A percentile compares a stretch with the other conserved stretches of the same genome.
phyloP scores from a whole-genome alignment of 768 basidiomycete genomes.

The Cystofilobasidium capitatum region DNA sequence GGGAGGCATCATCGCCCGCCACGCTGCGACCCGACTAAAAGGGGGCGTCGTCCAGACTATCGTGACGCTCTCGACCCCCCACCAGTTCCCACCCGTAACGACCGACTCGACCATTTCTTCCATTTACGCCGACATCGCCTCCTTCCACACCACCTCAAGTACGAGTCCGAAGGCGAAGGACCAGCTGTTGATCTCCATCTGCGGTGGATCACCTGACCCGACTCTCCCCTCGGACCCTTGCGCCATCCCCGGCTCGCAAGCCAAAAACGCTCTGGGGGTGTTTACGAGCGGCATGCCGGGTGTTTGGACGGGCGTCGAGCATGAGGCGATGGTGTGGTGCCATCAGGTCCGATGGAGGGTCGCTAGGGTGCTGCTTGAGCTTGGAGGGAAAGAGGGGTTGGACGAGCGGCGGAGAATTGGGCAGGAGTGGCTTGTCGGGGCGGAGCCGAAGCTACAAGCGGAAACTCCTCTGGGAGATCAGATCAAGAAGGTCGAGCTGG shows the following conservation, averaged over 20 bases:
- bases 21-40: slow-evolving; percentile 54
- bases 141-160: too few relatives aligned
- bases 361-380: slow-evolving; percentile 65
- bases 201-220: slow-evolving; percentile 83
- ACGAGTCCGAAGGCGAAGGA: slow-evolving; percentile 5
- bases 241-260: slow-evolving; percentile 44
- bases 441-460: slow-evolving; percentile 34
- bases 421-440: slow-evolving; percentile 56
- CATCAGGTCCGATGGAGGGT: slow-evolving; percentile 89
- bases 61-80: slow-evolving; percentile 95
- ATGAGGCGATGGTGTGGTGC: slow-evolving; percentile 97
- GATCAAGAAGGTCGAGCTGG: slow-evolving; percentile 33
- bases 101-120: slow-evolving; percentile 69
- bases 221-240: slow-evolving; percentile 89
- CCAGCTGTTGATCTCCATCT: slow-evolving; percentile 56
- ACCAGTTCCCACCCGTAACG: slow-evolving; percentile 73
- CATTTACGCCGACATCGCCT: slow-evolving; percentile 49
- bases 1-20: slow-evolving; percentile 85
- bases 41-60: slow-evolving; percentile 52
- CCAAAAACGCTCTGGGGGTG: slow-evolving; percentile 37
- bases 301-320: slow-evolving; percentile 91
- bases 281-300: slow-evolving; percentile 82
- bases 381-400: slow-evolving; percentile 24
- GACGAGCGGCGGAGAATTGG: slow-evolving; percentile 43
- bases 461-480: slow-evolving; percentile 39